phyloP scores from a whole-genome alignment of 352 stramenopile species.

The Phytophthora palmivora region DNA sequence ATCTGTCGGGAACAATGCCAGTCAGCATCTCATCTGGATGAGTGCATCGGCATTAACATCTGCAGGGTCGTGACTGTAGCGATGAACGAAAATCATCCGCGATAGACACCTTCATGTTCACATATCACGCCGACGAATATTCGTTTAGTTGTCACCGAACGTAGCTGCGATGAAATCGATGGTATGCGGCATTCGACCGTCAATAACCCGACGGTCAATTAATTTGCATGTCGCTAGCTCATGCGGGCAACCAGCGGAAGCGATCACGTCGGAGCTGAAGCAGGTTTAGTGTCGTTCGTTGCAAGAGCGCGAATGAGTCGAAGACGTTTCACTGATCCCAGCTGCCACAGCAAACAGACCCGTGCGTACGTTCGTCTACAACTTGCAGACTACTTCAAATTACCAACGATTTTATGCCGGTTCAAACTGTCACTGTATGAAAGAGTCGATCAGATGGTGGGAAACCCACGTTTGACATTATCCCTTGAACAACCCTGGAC shows the following conservation, averaged over 20 bases:
- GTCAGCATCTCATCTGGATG: conserved; percentile 1
- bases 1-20: conserved; percentile 14
- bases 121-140: conserved; percentile 6
- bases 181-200: no score
- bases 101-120: not conserved
- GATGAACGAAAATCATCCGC: not conserved
- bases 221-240: conserved; percentile 20
- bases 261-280: conserved; percentile 2
- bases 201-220: conserved; percentile 8
- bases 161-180: not conserved
- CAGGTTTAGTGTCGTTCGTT: conserved; percentile 5
- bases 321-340: conserved; percentile 4
- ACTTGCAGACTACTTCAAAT: conserved; percentile 3
- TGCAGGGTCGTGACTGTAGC: no score
- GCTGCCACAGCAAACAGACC: no score
- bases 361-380: no score
- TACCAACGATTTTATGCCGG: no score
- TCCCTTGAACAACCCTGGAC: no score
- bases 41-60: conserved; percentile 23
- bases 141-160: no score
- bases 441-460: no score
- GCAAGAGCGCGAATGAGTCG: conserved; percentile 23
- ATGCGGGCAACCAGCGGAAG: conserved; percentile 5
- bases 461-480: no score
- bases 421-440: not conserved